Base-by-base conservation (phyloP, 306 rosid species). In the Styphnolobium japonicum region DNA sequence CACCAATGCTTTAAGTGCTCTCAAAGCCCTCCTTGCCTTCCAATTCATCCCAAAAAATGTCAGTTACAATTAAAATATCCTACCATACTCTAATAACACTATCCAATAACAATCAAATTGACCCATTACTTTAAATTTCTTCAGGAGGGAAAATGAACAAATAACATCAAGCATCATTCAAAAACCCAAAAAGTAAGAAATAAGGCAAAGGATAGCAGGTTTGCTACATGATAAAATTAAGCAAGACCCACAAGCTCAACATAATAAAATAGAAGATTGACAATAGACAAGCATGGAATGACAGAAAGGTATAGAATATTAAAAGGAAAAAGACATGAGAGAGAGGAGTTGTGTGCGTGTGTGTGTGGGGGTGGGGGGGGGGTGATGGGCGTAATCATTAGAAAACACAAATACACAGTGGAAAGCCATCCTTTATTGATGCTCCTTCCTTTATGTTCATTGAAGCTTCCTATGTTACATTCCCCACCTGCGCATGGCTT, bases 1-100 rank as follows among this genome's bases (percentile, higher is more conserved):
- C 88, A 95, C 99, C 73, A 95, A 72, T 67, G 98, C 88, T 79
- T 91, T 95, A 6, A 95, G 96, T 75, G 99, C 98, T 82, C 90
- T 90, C 45, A 95, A 64, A 7, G 99, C 99, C 74, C 99, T 91
- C 88, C 92, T 95, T 75, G 98, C 98, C 99, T 95, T 78, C 6
- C 33, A 81, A 75, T 65, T 27, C 78, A 69, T 53, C 43, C 15
- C 73, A 78, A 71, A 21, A 21, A 72, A 21, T 25, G 16, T 80
- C 3, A 67, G 33, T 34, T 10, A 23, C 43, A 48, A 51, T 34
- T 10, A 42, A 39, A 61, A 23, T 15, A 25, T 40, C 77, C 60
- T 5, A 2, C n/a, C 21, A 53, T 65, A 33, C 7, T 14, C 57
- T 29, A 58, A 73, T 22, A 36, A 64, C 12, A 42, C 14, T 52